Evolutionary conservation across 306 rosid species (phyloP), one percentile per base, ranked within the genome.

Genomic region (Quercus aquifolioides): DNA sequence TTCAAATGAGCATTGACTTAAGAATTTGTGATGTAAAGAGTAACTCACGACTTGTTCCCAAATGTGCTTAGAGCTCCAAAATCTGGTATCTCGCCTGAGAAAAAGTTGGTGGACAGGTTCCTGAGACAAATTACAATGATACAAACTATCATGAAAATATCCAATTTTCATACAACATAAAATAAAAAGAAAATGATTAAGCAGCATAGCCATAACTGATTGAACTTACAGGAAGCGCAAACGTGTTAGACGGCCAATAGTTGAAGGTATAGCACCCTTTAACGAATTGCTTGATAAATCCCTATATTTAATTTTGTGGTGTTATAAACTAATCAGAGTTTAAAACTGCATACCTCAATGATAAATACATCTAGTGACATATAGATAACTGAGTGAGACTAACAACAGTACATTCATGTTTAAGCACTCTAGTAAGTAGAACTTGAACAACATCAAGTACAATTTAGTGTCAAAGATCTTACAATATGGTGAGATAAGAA

Each of bases 71-170:
- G 82, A 69, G 91, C 90, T 87, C 99, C 99, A 75, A 91, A 74
- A 59, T 93, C 98, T 2, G 99, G 99, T 70, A 96, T 91, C 91
- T 96, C 98, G 18, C 99, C 99, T 3, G 94, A 86, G 67, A 96
- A 91, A 79, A 89, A 96, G 78, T 96, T 96, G 77, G 96, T 88
- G 21, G 99, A 91, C 90, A 96, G 82, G 86, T 96, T 96, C 98
- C 99, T 96, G 69, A 78, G 73, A 86, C 20, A 86, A 67, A 51
- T 59, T 83, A 70, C 49, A 79, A 25, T 69, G 78, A 46, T 59
- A 77, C 35, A 67, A 56, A 76, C 35, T 4, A 74, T 62, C 46
- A 23, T 1, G 57, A 33, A 23, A 79, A 51, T 52, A 30, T 35
- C 1, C 17, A 43, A 41, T 15, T 78, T 33, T 62, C 26, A 1